A percentile compares a stretch with the other conserved stretches of the same genome.
phyloP scores from a whole-genome alignment of 805 yeast genomes.

The Candida arabinofermentans region DNA sequence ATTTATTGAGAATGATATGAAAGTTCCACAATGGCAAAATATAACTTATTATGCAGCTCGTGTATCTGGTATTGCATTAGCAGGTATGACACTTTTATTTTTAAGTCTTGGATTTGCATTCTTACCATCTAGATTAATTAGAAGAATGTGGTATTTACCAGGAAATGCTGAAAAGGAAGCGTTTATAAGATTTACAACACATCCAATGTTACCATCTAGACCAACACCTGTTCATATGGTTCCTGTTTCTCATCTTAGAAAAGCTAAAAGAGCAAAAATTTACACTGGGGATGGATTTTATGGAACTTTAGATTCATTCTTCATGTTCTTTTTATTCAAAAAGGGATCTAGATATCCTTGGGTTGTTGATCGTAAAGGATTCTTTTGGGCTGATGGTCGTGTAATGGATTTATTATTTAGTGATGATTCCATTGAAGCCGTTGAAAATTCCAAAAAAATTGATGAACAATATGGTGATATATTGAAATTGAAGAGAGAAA shows the following conservation, averaged over 20 bases:
- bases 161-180: slow-evolving; percentile 45
- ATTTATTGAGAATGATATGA: slow-evolving; percentile 29
- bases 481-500: slow-evolving; percentile 39
- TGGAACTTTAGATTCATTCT: slow-evolving; percentile 74
- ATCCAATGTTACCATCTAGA: slow-evolving; percentile 70
- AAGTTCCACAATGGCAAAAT: slow-evolving; percentile 22
- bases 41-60: slow-evolving; percentile 24
- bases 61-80: slow-evolving; percentile 30
- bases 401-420: slow-evolving; percentile 81
- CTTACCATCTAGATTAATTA: slow-evolving; percentile 65
- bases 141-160: slow-evolving; percentile 80
- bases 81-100: slow-evolving; percentile 40
- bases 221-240: slow-evolving; percentile 73
- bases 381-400: slow-evolving; percentile 91
- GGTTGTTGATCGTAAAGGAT: slow-evolving; percentile 80
- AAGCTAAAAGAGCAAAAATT: slow-evolving; percentile 61
- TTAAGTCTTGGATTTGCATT: slow-evolving; percentile 39
- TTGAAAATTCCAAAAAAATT: slow-evolving; percentile 46
- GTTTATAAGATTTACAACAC: slow-evolving; percentile 59
- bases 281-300: slow-evolving; percentile 89
- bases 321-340: slow-evolving; percentile 70
- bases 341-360: slow-evolving; percentile 53
- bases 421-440: slow-evolving; percentile 69
- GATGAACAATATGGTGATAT: slow-evolving; percentile 30
- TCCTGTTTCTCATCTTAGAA: slow-evolving; percentile 50